Conservation (phyloP, 2,329 filamentous ascomycete genomes). For the Malbranchea zuffiana region DNA sequence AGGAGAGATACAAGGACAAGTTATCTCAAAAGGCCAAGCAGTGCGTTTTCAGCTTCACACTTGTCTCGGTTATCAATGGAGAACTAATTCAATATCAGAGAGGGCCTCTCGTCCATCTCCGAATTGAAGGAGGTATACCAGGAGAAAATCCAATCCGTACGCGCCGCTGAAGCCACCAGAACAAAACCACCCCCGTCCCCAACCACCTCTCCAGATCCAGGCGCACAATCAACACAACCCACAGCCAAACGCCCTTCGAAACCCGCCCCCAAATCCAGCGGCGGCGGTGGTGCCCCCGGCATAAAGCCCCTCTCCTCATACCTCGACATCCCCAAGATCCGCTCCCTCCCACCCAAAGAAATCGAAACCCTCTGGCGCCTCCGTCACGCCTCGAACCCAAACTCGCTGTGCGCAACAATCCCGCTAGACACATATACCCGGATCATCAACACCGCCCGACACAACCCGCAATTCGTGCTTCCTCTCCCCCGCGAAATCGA, state of each 20-base stretch:
- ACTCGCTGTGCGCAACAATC: constrained; percentile 74
- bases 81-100: constrained; percentile 37
- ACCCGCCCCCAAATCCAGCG: constrained; percentile 39
- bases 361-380: constrained; percentile 84
- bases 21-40: constrained; percentile 69
- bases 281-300: too few species aligned
- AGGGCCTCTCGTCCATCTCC: constrained; percentile 51
- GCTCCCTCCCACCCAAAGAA: constrained; percentile 63
- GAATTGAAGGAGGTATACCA: constrained; percentile 68
- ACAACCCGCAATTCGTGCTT: constrained; percentile 79
- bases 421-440: constrained; percentile 60
- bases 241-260: constrained; percentile 27
- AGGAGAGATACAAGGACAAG: constrained; percentile 81
- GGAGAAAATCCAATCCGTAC: constrained; percentile 65
- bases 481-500: constrained; percentile 52
- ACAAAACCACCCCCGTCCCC: constrained; percentile 14
- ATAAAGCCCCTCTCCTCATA: constrained; percentile 57
- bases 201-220: constrained; percentile 26
- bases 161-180: constrained; percentile 42
- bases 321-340: constrained; percentile 70
- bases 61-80: constrained; percentile 1
- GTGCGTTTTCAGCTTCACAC: constrained; percentile 27
- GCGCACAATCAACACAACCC: constrained; percentile 17
- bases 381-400: constrained; percentile 61
- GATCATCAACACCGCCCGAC: constrained; percentile 60